Percentiles rank a stretch among this genome's conserved stretches.
phyloP scores from a whole-genome alignment of 495 filamentous ascomycete genomes.

The Aspergillus haitiensis region DNA sequence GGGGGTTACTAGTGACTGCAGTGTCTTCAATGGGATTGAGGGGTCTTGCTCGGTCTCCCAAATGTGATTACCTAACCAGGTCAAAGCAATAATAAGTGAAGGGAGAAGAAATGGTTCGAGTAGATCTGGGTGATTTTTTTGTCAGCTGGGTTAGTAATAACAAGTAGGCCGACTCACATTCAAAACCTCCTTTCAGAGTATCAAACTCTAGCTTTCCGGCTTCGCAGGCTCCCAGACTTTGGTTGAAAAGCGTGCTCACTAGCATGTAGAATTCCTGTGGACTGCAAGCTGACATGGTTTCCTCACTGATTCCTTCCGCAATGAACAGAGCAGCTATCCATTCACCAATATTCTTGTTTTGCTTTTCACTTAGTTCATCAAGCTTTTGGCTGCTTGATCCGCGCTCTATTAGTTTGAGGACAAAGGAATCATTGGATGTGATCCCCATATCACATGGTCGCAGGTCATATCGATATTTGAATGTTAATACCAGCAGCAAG shows the following conservation, averaged over 20 bases:
- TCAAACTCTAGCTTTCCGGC: slow-evolving; percentile 72
- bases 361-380: slow-evolving; percentile 67
- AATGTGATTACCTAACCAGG: slow-evolving; percentile 79
- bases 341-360: slow-evolving; percentile 71
- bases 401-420: slow-evolving; percentile 71
- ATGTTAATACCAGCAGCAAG: slow-evolving; percentile 75
- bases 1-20: slow-evolving; percentile 74
- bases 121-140: slow-evolving; percentile 54
- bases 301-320: slow-evolving; percentile 78
- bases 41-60: slow-evolving; percentile 66
- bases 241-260: slow-evolving; percentile 84
- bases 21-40: slow-evolving; percentile 63
- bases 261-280: slow-evolving; percentile 93
- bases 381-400: slow-evolving; percentile 60
- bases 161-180: slow-evolving; percentile 60
- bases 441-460: slow-evolving; percentile 66
- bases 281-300: slow-evolving; percentile 85
- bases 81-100: slow-evolving; percentile 76
- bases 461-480: slow-evolving; percentile 81
- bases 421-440: slow-evolving; percentile 64
- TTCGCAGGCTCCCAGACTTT: slow-evolving; percentile 75
- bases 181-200: slow-evolving; percentile 80
- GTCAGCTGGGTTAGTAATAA: background rate
- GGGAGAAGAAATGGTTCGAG: slow-evolving; percentile 89
- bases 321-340: slow-evolving; percentile 92